Evolutionary conservation across 78 protist species (phyloP).

Genomic region (Neovahlkampfia damariscottae): DNA sequence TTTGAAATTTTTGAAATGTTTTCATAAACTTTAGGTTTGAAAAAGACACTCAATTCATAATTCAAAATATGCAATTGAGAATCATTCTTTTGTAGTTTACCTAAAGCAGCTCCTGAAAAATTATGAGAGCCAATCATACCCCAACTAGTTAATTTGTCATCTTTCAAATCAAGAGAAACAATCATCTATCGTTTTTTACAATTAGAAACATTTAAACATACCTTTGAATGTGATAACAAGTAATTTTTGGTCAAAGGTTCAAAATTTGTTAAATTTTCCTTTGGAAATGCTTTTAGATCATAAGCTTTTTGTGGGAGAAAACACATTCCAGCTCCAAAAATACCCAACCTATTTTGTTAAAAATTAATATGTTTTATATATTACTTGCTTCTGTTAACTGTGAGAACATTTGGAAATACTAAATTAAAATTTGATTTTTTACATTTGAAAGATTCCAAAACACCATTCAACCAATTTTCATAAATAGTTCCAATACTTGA

Average conservation of each 20-base stretch:
- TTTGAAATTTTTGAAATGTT: no score
- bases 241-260: no score
- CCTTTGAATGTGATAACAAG: no score
- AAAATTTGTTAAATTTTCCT: no score
- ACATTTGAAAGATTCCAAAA: background rate
- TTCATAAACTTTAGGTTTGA: no score
- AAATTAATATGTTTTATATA: no score
- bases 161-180: no score
- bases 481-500: background rate
- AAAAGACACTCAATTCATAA: background rate
- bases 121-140: background rate
- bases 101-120: background rate
- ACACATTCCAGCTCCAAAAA: background rate
- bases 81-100: background rate
- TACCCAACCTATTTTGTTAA: no score
- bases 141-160: no score
- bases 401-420: background rate
- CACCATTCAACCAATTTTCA: background rate
- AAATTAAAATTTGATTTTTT: background rate
- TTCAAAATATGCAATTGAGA: background rate
- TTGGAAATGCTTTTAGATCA: background rate
- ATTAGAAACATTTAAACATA: no score
- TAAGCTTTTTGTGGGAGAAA: background rate
- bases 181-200: no score
- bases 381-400: background rate